phyloP scores from a whole-genome alignment of 1,284 basidiomycete species.

The Marasmius tenuissimus region DNA sequence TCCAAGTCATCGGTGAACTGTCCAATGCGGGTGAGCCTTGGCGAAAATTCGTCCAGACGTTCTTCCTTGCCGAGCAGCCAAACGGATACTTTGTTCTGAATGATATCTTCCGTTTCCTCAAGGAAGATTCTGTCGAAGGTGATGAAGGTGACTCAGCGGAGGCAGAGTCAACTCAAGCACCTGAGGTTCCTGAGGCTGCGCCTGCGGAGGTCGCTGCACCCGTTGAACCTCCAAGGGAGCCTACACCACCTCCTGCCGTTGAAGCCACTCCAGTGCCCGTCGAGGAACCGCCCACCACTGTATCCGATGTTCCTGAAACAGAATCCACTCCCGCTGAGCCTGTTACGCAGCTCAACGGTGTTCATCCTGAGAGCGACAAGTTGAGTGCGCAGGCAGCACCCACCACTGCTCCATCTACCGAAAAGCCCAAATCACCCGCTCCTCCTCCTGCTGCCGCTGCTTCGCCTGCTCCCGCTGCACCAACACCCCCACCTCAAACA shows the following conservation, averaged over 20 bases:
- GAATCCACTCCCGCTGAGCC: constrained; percentile 29
- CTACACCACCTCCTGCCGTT: background rate
- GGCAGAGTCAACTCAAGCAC: constrained; percentile 28
- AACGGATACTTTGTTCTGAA: constrained; percentile 99
- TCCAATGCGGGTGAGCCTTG: constrained; percentile 89
- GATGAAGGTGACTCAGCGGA: constrained; percentile 60
- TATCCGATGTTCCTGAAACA: constrained; percentile 22
- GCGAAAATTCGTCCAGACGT: constrained; percentile 99
- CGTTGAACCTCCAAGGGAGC: background rate
- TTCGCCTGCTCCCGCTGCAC: constrained; percentile 32
- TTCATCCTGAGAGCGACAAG: constrained; percentile 33
- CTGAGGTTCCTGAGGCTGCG: constrained; percentile 18
- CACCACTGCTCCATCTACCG: constrained; percentile 29
- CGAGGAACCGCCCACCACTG: constrained; percentile 9
- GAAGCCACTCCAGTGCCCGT: constrained; percentile 6
- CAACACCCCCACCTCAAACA: constrained; percentile 12
- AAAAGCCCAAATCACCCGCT: constrained; percentile 32
- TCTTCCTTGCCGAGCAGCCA: constrained; percentile 99
- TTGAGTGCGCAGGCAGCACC: constrained; percentile 32
- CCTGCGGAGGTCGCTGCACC: background rate
- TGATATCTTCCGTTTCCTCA: constrained; percentile 99
- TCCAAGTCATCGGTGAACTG: constrained; percentile 99
- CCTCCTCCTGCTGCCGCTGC: constrained; percentile 39
- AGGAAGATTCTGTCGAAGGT: constrained; percentile 87
- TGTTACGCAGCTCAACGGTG: constrained; percentile 34